Base-by-base conservation (phyloP, 1,284 basidiomycete genomes). In the Boletus sp. region DNA sequence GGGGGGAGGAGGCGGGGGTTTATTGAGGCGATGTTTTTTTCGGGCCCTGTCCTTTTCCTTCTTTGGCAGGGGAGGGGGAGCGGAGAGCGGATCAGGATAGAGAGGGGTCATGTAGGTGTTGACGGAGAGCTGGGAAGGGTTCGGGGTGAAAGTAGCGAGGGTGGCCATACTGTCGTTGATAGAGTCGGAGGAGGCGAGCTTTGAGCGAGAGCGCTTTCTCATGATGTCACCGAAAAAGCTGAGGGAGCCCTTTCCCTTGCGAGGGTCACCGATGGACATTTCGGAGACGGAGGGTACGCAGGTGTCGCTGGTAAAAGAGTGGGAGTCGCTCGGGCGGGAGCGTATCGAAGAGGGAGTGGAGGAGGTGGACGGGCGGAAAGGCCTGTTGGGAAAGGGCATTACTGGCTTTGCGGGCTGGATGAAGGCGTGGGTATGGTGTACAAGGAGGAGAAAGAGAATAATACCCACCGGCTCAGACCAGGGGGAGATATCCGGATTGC, bases 291-390 rank as follows among this genome's bases (percentile, higher is more conserved):
- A 62, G 19, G 55, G 49, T 46, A 26, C 69, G 65, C 30, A 69
- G 46, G 41, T 65, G 56, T 61, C 65, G 61, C 48, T 67, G 50
- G 46, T 59, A 42, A 54, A 30, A 8, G 67, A 72, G 27, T 67
- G 68, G 3, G 75, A 68, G 47, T 77, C 75, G 43, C 71, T 73
- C 22, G 61, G 62, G 25, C 69, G 66, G 2, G 66, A 58, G 39
- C 68, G 69, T 14, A 67, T 54, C 10, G 67, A 53, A 37, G 62
- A 61, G n/a, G 63, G 61, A 25, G 57, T 56, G 2, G 67, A 57
- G 50, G 69, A 23, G 62, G 65, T 22, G 63, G 67, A 7, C 60
- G 67, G 42, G 19, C 51, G 54, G 42, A 55, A 49, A 20, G 43
- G 50, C 52, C 73, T 76, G 37, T 67, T 65, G 1, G 63, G 50